Base-by-base conservation (phyloP, 1,284 basidiomycete species). In the Boletus holoroseus region DNA sequence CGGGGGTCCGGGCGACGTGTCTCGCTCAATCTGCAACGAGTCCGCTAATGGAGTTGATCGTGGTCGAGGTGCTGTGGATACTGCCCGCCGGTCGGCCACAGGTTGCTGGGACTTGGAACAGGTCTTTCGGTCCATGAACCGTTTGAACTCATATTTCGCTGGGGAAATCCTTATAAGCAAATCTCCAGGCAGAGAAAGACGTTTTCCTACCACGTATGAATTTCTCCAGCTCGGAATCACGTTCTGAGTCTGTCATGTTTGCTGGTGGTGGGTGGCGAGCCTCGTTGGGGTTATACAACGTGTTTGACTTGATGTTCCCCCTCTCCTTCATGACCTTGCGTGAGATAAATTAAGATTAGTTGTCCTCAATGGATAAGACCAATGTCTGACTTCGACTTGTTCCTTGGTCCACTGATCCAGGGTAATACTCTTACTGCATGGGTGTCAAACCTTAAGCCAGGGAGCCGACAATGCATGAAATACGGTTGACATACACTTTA, bases 371-470 rank as follows among this genome's bases (percentile, higher is more conserved):
- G 27, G 51, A 44, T 20, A 49, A 50, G 44, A 38, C 22, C 47
- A 53, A 49, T 43, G 53, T 40, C 79, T 54, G 55, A 88, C 88
- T 68, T 91, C 87, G 40, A 91, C 81, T 68, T 93, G 89, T 56
- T 92, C 91, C 62, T 83, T 88, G 26, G 81, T 79, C 91, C 91
- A 93, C 36, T 82, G 75, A 63, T 93, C 90, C 70, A 93, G 72
- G 1, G 85, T 88, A 36, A 92, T 55, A 61, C 88, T 91, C 75
- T 91, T 92, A 56, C 91, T 91, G 56, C 58, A 54, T 4, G 27
- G 37, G 44, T 47, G 40, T 57, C 43, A 35, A 24, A 40, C 32
- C 30, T 44, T 51, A 31, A 40, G 49, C 6, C 15, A 12, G 16
- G 36, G 24, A 28, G 51, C 13, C 48, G 30, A 34, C 26, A 22